Evolutionary conservation across 192 early-diverging fungal genomes (phyloP), one percentile per base, ranked within the genome.

Genomic region (Backusella morwellensis): DNA sequence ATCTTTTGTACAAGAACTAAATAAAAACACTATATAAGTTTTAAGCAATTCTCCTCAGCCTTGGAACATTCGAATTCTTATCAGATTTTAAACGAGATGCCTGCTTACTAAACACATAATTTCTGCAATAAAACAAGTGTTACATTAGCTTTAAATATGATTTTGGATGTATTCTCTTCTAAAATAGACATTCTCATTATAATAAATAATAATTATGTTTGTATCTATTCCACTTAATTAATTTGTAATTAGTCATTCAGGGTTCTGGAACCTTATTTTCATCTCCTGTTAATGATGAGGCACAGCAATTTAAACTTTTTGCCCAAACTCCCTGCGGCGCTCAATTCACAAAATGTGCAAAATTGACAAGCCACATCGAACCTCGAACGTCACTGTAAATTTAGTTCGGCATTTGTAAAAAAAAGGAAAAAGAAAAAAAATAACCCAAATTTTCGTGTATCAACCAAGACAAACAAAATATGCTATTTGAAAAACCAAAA

Each of bases 401-500:
- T 63, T 56, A 11, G 19, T 56, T 63, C 11, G 21, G 56, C 26
- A 23, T 59, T 23, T 8, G 56, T 63, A 63, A 54, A 67, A 29
- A 32, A 32, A 68, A 68, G 36, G 35, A 7, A 68, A 21, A 35
- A 36, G 35, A 36, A 8, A 68, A 67, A 35, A 68, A 68, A 68
- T 34, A 35, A 63, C 6, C 6, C 19, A 29, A 63, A 3, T 63
- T 26, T 63, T 63, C 66, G 35, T 35, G 32, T 35, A 68, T 68
- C 66, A 68, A 68, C 52, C 52, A 54, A 54, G 19, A 21, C 15
- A 23, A 32, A 32, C 0, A 44, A 70, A 71, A 36, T 40, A 76
- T 79, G 78, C 32, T 82, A 40, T 76, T 79, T 47, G 77, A 82
- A 41, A 82, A 79, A 70, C 47, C 75, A 3, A 83, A 83, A 74